Base-by-base conservation (phyloP, 257 asterid species). In the Mentha longifolia region DNA sequence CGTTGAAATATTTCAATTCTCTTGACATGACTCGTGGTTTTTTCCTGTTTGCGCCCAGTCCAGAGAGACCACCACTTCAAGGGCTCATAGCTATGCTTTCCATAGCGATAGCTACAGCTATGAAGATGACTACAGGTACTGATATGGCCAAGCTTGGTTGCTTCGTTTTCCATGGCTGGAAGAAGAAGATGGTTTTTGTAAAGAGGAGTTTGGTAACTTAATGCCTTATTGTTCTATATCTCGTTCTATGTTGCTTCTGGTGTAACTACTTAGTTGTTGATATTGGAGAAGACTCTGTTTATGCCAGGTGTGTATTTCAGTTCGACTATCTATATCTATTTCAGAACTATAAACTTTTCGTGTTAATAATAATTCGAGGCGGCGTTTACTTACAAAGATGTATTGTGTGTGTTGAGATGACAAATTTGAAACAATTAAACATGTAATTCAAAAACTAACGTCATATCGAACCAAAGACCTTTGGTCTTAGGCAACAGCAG, bases 41-140 rank as follows among this genome's bases (percentile, higher is more conserved):
- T 46, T 56, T 25, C 39, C 39, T 9, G 12, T 69, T 62, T 60
- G 5, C 10, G 31, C 74, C 79, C 86, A 92, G 96, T 79, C 89
- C 67, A 79, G 80, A 68, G 87, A 80, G 13, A 51, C 28, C 13
- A 16, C 55, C 2, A 78, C 76, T 3, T 20, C 85, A 41, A 74
- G 83, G 73, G 77, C 68, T 77, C 68, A 57, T 77, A 74, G 77
- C 58, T 76, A 77, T 77, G 71, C 79, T 2, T 76, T 71, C 67
- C 82, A 79, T 13, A 88, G 79, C 10, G 95, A 89, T 12, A 77
- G 83, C 72, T 79, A 84, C 77, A 80, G 83, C 65, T 83, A 78
- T 9, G 85, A 62, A 47, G 85, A 83, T 13, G 87, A 88, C 33
- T 65, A 86, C 78, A 74, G 83, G 81, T 83, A 86, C 81, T 88